phyloP scores from a whole-genome alignment of 495 filamentous ascomycete genomes.

The Neurospora tetrasperma region DNA sequence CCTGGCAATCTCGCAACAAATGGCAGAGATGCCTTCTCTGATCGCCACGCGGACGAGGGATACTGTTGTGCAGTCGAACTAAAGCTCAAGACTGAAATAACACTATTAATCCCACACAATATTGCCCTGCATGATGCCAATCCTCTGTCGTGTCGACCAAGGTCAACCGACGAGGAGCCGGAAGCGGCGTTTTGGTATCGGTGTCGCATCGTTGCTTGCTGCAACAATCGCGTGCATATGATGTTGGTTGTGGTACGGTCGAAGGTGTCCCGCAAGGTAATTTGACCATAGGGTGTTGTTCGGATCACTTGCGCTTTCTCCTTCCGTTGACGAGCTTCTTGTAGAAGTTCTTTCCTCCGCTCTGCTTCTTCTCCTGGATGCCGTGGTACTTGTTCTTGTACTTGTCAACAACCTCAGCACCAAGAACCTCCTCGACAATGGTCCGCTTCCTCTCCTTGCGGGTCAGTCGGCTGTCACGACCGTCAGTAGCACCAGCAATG shows the following conservation, averaged over 20 bases:
- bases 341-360: conserved; percentile 21
- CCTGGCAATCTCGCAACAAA: not conserved
- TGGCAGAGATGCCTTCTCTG: not conserved
- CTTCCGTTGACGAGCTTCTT: conserved; percentile 23
- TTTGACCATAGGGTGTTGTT: not conserved
- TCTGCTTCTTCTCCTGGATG: conserved; percentile 24
- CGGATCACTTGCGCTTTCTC: conserved; percentile 17
- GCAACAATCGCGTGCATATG: not conserved
- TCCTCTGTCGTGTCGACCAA: not conserved
- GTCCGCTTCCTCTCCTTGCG: conserved; percentile 85
- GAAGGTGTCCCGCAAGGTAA: not conserved
- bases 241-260: not conserved
- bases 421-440: conserved; percentile 80
- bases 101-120: not conserved
- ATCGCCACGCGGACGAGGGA: not conserved
- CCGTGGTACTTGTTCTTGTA: conserved; percentile 28
- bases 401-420: conserved; percentile 39
- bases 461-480: conserved; percentile 61
- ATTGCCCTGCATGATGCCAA: not conserved
- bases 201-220: not conserved
- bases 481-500: conserved; percentile 82
- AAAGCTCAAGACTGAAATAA: not conserved
- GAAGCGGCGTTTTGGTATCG: not conserved
- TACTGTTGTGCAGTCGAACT: not conserved
- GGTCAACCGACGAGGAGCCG: not conserved